A percentile compares a stretch with the other conserved stretches of the same genome.
Conservation (phyloP, 2,329 filamentous ascomycete genomes). For the Neopestalotiopsis sp. region DNA sequence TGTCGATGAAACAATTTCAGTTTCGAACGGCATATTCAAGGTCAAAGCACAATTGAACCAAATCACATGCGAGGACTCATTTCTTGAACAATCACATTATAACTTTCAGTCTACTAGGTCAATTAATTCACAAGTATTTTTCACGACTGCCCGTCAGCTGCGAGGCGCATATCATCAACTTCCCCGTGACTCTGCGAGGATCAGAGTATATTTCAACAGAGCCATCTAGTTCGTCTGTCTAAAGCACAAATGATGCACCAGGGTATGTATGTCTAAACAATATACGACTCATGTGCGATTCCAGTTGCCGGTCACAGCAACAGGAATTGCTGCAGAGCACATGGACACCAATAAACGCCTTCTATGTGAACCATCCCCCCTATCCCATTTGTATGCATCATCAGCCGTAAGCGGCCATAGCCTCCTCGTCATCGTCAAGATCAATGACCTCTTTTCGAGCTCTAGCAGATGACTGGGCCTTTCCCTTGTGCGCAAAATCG, state of each 20-base stretch:
- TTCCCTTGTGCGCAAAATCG: constrained; percentile 46
- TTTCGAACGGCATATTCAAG: not conserved
- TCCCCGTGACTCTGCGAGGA: not conserved
- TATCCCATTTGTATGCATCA: constrained; percentile 20
- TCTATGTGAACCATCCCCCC: constrained; percentile 10
- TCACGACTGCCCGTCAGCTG: not conserved
- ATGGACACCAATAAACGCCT: not conserved
- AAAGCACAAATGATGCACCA: not conserved
- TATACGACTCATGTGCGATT: not conserved
- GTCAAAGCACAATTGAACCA: not conserved
- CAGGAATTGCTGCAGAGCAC: not conserved
- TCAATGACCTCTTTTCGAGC: constrained; percentile 30
- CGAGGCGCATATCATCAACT: not conserved
- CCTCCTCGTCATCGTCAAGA: constrained; percentile 57
- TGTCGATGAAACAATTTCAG: not conserved
- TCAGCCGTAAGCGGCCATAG: constrained; percentile 51
- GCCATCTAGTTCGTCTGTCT: not conserved
- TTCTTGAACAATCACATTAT: too few species aligned
- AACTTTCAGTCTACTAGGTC: too few species aligned
- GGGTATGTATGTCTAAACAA: not conserved
- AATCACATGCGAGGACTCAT: not conserved
- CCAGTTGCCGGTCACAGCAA: not conserved
- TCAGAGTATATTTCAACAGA: not conserved
- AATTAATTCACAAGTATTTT: not conserved
- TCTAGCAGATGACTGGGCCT: constrained; percentile 23